These are phyloP conservation scores for Globisporangium nunn DNA, from an alignment of 352 stramenopile genomes.

Conservation along the genomic window DNA sequence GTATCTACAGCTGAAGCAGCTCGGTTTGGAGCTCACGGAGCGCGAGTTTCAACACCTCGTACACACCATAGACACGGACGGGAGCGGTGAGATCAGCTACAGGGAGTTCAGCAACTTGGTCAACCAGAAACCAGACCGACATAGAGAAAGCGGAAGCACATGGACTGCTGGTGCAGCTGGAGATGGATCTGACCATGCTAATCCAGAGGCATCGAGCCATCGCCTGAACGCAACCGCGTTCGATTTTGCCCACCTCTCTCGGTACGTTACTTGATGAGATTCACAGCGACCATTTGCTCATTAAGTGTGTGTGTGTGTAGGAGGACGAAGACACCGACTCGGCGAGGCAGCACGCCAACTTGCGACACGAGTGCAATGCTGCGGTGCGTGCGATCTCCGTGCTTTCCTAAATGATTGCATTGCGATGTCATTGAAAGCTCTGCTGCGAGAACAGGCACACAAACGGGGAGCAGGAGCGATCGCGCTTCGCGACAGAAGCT, in stretches of 20 bases:
- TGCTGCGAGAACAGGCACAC: neutral
- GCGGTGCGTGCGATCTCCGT: slow-evolving; percentile 10
- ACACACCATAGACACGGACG: slow-evolving; percentile 29
- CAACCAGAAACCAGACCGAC: neutral
- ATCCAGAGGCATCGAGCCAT: neutral
- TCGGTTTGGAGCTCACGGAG: slow-evolving; percentile 42
- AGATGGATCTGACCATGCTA: neutral
- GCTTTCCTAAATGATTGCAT: neutral
- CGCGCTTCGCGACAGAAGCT: slow-evolving; percentile 32
- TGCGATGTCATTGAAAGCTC: neutral
- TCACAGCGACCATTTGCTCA: neutral
- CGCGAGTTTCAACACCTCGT: slow-evolving; percentile 39
- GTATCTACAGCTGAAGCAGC: slow-evolving; percentile 28
- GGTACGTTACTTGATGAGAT: slow-evolving; percentile 9
- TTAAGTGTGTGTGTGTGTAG: slow-evolving; percentile 10
- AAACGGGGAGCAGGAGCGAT: neutral
- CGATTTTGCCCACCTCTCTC: slow-evolving; percentile 35
- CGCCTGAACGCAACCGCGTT: slow-evolving; percentile 21
- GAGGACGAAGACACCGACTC: slow-evolving; percentile 27
- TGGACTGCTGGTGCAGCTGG: neutral
- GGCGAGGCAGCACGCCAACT: slow-evolving; percentile 28
- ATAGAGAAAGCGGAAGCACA: neutral
- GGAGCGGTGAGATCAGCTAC: slow-evolving; percentile 52
- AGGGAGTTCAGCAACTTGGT: slow-evolving; percentile 48
- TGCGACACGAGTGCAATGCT: slow-evolving; percentile 30